Evolutionary conservation across 352 stramenopile species (phyloP).

Genomic region (Phytophthora aleatoria): DNA sequence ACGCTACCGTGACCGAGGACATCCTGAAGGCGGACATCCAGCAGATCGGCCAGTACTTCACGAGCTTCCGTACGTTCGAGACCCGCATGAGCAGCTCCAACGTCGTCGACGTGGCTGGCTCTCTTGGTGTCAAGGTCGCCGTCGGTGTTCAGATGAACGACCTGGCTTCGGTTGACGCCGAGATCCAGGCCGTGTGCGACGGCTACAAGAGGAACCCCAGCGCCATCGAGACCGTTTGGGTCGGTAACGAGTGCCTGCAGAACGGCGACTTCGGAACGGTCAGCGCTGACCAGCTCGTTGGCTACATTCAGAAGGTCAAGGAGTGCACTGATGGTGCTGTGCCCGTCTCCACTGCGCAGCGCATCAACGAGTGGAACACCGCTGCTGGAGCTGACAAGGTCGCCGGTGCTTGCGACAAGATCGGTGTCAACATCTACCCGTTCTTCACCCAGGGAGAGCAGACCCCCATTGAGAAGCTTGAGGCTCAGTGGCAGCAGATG

Average conservation of each 20-base stretch:
- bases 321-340: constrained; percentile 43
- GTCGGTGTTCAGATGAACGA: constrained; percentile 72
- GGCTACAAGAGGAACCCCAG: constrained; percentile 44
- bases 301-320: constrained; percentile 66
- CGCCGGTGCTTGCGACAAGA: constrained; percentile 18
- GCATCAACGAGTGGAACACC: constrained; percentile 67
- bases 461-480: constrained; percentile 50
- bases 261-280: constrained; percentile 53
- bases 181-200: constrained; percentile 66
- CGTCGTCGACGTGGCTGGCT: constrained; percentile 46
- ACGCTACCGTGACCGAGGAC: constrained; percentile 37
- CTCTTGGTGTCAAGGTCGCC: constrained; percentile 54
- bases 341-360: constrained; percentile 67
- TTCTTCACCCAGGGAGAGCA: constrained; percentile 43
- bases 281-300: constrained; percentile 43
- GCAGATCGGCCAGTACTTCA: constrained; percentile 53
- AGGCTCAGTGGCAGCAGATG: constrained; percentile 55
- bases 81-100: constrained; percentile 58
- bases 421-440: constrained; percentile 50
- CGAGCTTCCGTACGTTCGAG: constrained; percentile 73
- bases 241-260: constrained; percentile 77
- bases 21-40: constrained; percentile 39
- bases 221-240: constrained; percentile 61
- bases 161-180: constrained; percentile 32
- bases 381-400: constrained; percentile 34